Conservation (phyloP, 1,284 basidiomycete species). For the Veloboletus limbatus region DNA sequence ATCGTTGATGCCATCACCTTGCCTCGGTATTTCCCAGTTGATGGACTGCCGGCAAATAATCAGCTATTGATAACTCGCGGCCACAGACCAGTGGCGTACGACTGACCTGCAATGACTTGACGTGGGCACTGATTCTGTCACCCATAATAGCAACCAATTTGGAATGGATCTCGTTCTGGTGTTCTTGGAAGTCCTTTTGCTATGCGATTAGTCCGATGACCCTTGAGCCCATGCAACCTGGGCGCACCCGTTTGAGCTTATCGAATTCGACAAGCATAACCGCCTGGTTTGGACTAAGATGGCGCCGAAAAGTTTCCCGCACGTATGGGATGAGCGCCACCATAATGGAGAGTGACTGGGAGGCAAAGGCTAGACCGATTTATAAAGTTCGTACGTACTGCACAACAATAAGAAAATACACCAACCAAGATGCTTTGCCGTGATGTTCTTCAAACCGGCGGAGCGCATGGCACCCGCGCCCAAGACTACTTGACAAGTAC, state of each 20-base stretch:
- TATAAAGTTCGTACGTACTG: slow-evolving; percentile 11
- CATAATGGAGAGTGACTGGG: slow-evolving; percentile 92
- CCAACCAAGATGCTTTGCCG: slow-evolving; percentile 91
- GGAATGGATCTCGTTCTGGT: slow-evolving; percentile 97
- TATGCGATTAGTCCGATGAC: slow-evolving; percentile 15
- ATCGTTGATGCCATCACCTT: slow-evolving; percentile 60
- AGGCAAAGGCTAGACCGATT: slow-evolving; percentile 74
- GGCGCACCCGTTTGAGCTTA: slow-evolving; percentile 87
- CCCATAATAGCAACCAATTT: slow-evolving; percentile 99
- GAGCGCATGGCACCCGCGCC: slow-evolving; percentile 98
- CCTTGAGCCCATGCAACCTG: slow-evolving; percentile 5
- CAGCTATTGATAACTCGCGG: neutral
- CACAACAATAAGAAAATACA: slow-evolving; percentile 13
- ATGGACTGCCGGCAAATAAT: slow-evolving; percentile 49
- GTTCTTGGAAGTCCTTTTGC: slow-evolving; percentile 93
- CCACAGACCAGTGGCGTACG: slow-evolving; percentile 5
- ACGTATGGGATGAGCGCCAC: slow-evolving; percentile 96
- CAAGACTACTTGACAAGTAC: slow-evolving; percentile 97
- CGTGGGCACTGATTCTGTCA: slow-evolving; percentile 87
- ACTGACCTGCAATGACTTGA: slow-evolving; percentile 71
- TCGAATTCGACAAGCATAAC: slow-evolving; percentile 98
- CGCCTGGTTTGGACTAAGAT: slow-evolving; percentile 89
- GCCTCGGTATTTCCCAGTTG: slow-evolving; percentile 68
- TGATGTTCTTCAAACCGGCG: slow-evolving; percentile 97
- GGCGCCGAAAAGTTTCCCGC: slow-evolving; percentile 89